These are phyloP conservation scores for Coemansia aciculifera DNA, from an alignment of 192 early-diverging fungal species.

Conservation along the genomic window DNA sequence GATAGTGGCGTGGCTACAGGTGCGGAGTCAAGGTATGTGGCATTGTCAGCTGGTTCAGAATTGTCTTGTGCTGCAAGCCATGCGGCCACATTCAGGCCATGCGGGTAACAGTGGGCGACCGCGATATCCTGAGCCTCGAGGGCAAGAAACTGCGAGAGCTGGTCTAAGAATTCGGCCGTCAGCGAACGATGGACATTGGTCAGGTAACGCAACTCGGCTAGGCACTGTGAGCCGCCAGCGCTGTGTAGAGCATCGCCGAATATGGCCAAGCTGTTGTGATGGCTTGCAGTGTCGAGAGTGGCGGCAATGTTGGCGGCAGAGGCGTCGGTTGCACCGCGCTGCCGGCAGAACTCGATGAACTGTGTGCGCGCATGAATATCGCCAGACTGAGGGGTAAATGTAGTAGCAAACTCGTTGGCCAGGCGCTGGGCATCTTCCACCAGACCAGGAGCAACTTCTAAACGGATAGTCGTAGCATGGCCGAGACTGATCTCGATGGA, in stretches of 20 bases:
- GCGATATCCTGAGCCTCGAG: slow-evolving; percentile 58
- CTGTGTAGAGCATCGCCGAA: slow-evolving; percentile 90
- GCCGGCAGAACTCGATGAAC: slow-evolving; percentile 17
- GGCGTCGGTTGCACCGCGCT: background rate
- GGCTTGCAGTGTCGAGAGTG: background rate
- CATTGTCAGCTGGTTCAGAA: slow-evolving; percentile 23
- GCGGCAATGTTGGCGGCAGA: background rate
- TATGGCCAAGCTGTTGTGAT: slow-evolving; percentile 63
- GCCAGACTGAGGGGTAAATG: background rate
- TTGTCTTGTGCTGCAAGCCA: slow-evolving; percentile 61
- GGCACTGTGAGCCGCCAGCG: slow-evolving; percentile 58
- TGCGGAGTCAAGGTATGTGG: slow-evolving; percentile 68
- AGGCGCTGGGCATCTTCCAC: slow-evolving; percentile 2
- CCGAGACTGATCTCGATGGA: background rate
- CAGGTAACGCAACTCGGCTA: slow-evolving; percentile 71
- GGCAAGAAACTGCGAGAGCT: slow-evolving; percentile 67
- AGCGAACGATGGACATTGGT: slow-evolving; percentile 67
- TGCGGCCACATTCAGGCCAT: slow-evolving; percentile 68
- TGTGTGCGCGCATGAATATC: slow-evolving; percentile 3
- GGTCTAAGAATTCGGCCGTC: slow-evolving; percentile 65
- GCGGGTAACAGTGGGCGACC: slow-evolving; percentile 63
- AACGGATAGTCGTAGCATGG: background rate
- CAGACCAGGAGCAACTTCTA: background rate
- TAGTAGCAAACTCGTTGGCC: slow-evolving; percentile 15
- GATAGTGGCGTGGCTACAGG: slow-evolving; percentile 79